Evolutionary conservation across 75 land plant genomes (phyloP).

Genomic region (Isoetes taiwanensis): DNA sequence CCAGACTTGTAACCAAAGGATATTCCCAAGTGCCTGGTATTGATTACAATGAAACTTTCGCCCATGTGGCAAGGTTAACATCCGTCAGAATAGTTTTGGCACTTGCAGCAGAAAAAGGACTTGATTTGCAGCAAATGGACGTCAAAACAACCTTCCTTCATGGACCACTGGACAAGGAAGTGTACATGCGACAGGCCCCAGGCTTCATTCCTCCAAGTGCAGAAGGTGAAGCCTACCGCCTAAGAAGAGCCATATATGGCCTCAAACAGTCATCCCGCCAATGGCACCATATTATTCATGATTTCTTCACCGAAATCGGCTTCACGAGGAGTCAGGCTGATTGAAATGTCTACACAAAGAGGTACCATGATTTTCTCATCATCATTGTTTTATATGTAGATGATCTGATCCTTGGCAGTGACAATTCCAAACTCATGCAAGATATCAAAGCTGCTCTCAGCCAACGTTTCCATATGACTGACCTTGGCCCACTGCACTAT

Average conservation of each 20-base stretch:
- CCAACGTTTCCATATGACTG: too few species aligned
- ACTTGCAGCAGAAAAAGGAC: not conserved
- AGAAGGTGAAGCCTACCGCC: not conserved
- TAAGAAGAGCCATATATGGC: slow-evolving; percentile 6
- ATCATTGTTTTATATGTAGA: too few species aligned
- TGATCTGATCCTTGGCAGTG: too few species aligned
- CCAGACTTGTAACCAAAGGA: slow-evolving; percentile 4
- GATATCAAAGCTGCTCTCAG: too few species aligned
- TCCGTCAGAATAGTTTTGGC: not conserved
- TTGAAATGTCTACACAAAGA: too few species aligned
- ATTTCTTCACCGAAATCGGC: not conserved
- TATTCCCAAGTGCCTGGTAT: not conserved
- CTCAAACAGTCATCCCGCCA: slow-evolving; percentile 8
- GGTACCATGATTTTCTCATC: too few species aligned
- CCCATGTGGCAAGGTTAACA: not conserved
- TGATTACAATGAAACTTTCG: slow-evolving; percentile 10
- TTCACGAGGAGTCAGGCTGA: too few species aligned
- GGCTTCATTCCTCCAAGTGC: too few species aligned
- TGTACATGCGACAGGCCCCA: slow-evolving; percentile 8
- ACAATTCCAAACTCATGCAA: too few species aligned
- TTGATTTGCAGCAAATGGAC: slow-evolving; percentile 2
- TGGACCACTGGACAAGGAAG: not conserved
- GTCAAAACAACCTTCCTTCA: slow-evolving; percentile 1
- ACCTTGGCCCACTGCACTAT: too few species aligned
- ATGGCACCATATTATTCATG: not conserved